Base-by-base conservation (phyloP, 805 yeast species). In the Komagataella phaffii region DNA sequence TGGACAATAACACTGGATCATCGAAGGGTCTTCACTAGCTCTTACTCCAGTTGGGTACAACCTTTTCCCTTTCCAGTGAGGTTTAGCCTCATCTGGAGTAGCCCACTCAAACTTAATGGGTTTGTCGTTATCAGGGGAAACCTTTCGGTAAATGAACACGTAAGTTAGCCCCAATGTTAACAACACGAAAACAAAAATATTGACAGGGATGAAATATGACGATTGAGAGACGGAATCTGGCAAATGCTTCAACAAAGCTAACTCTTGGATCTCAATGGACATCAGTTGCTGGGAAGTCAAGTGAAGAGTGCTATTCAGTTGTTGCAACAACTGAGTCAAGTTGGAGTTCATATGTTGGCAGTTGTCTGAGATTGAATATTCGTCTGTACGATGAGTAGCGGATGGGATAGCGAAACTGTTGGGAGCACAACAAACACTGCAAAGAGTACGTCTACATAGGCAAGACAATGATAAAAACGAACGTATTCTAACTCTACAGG, bases 21-120 rank as follows among this genome's bases (percentile, higher is more conserved):
- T 72, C 18, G 70, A 73, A 2, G 91, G 86, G 51, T 85, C 89
- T 21, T 75, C 76, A 2, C 76, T 74, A 52, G 79, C 77, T 48
- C 70, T 69, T 3, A 87, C 72, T 12, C 80, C 70, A 12, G 84
- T 76, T 0, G 88, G 83, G 50, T 78, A 76, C 40, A 88, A 71
- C 50, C 96, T 71, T 59, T 80, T 84, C 6, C 96, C 96, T 65
- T 89, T 89, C 96, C 96, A 90, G 62, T 88, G 91, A 3, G 89
- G 88, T 62, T 81, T 75, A 30, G 95, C 88, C 60, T 84, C 88
- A 54, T 77, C 85, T 2, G 95, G 95, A 30, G 80, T 68, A 3
- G 80, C 75, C 17, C 82, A 61, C 46, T 72, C 73, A 58, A 82
- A 70, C 56, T 77, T 79, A 17, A 66, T 53, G 8, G 77, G 70